phyloP scores from a whole-genome alignment of 2,329 filamentous ascomycete species.

The Aspergillus melleus region DNA sequence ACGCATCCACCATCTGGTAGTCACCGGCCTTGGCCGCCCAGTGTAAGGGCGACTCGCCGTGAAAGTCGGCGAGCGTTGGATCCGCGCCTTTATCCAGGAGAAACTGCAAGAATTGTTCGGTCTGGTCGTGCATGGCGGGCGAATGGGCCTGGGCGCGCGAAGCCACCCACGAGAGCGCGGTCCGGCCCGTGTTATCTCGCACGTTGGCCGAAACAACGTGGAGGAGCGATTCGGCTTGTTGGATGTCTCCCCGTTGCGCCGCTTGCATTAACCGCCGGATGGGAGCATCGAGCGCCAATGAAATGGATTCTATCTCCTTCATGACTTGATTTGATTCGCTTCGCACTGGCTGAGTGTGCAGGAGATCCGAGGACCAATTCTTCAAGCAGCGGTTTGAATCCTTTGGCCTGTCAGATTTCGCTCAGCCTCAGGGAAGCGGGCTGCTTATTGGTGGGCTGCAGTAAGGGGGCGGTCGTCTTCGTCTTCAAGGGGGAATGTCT shows the following conservation, averaged over 20 bases:
- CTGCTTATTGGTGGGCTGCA: neutral
- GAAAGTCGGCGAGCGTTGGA: constrained; percentile 11
- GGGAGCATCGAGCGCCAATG: neutral
- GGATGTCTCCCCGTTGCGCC: neutral
- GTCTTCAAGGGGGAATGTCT: too few species aligned
- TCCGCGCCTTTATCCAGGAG: constrained; percentile 12
- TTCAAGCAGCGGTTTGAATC: neutral
- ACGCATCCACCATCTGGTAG: constrained; percentile 6
- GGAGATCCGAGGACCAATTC: too few species aligned
- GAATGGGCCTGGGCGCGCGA: constrained; percentile 3
- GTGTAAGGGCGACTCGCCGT: constrained; percentile 14
- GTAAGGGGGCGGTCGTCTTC: too few species aligned
- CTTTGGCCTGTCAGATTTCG: neutral
- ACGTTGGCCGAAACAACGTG: neutral
- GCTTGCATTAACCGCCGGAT: neutral
- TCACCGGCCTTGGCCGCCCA: constrained; percentile 14
- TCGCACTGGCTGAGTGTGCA: neutral
- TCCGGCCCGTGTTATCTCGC: constrained; percentile 5
- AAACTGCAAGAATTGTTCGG: constrained; percentile 5
- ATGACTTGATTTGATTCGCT: neutral
- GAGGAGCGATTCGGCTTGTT: neutral
- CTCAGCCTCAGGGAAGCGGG: neutral
- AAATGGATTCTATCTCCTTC: neutral
- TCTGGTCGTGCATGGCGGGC: neutral
- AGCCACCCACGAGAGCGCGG: constrained; percentile 13